A percentile compares a stretch with the other conserved stretches of the same genome.
phyloP scores from a whole-genome alignment of 148 eudicot species.

The Tetragonia tetragonoides region DNA sequence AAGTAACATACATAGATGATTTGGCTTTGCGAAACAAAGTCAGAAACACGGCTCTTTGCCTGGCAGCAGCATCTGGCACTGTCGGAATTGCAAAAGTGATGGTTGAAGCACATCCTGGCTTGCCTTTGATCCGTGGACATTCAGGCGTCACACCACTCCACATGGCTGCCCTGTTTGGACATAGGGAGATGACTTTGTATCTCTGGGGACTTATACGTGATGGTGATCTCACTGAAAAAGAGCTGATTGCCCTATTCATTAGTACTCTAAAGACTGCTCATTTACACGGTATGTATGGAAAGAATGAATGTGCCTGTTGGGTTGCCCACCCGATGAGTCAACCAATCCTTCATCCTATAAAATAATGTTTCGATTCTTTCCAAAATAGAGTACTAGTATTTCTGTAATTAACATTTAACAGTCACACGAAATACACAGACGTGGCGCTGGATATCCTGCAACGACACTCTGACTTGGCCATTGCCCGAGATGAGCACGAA shows the following conservation, averaged over 20 bases:
- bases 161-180: conserved; percentile 27
- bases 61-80: conserved; percentile 41
- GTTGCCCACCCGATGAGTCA: no score
- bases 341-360: no score
- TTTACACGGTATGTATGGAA: conserved; percentile 34
- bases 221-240: conserved; percentile 3
- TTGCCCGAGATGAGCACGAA: conserved; percentile 25
- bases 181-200: conserved; percentile 15
- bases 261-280: conserved; percentile 25
- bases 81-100: conserved; percentile 28
- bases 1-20: no score
- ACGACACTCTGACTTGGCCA: conserved; percentile 8
- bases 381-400: no score
- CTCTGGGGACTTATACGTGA: conserved; percentile 12
- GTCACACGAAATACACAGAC: no score
- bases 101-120: conserved; percentile 3
- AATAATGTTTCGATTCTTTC: no score
- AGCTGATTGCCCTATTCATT: conserved; percentile 18
- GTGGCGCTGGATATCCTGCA: conserved; percentile 33
- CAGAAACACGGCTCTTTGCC: conserved; percentile 39
- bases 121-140: conserved; percentile 6
- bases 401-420: no score
- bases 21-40: conserved; percentile 16
- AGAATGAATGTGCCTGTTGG: no score
- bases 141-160: conserved; percentile 19